These are phyloP conservation scores for Blechomonas ayalai DNA, from an alignment of 208 protist genomes.

Conservation along the genomic window DNA sequence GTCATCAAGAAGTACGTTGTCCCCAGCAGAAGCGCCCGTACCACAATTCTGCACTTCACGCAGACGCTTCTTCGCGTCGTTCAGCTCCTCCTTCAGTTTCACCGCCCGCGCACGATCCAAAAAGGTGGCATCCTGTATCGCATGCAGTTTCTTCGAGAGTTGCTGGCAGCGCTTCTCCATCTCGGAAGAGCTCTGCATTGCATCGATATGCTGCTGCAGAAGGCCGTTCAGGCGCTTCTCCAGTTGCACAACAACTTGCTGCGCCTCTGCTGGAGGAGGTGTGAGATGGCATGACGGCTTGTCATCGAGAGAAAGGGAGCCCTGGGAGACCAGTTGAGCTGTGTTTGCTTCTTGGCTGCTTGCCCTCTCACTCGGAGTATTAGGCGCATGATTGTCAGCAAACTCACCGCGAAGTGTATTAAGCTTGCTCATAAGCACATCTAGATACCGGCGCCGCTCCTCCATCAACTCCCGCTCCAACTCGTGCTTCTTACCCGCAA, in stretches of 20 bases:
- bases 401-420: background rate
- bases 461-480: slow-evolving; percentile 63
- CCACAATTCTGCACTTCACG: slow-evolving; percentile 12
- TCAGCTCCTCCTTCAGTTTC: slow-evolving; percentile 65
- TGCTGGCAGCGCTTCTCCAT: slow-evolving; percentile 40
- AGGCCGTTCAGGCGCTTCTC: slow-evolving; percentile 63
- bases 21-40: slow-evolving; percentile 5
- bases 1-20: background rate
- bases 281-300: no score
- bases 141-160: slow-evolving; percentile 42
- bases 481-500: slow-evolving; percentile 40
- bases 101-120: slow-evolving; percentile 46
- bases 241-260: slow-evolving; percentile 32
- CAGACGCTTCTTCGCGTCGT: slow-evolving; percentile 27
- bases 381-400: background rate
- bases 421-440: slow-evolving; percentile 14
- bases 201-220: slow-evolving; percentile 42
- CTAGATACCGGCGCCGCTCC: slow-evolving; percentile 65
- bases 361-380: background rate
- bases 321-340: slow-evolving; percentile 1
- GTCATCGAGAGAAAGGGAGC: no score
- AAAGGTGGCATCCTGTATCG: slow-evolving; percentile 51
- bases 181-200: slow-evolving; percentile 28
- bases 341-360: slow-evolving; percentile 1
- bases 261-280: slow-evolving; percentile 7